A percentile compares a stretch with the other conserved stretches of the same genome.
phyloP scores from a whole-genome alignment of 2,329 filamentous ascomycete genomes.

The Colletotrichum filicis region DNA sequence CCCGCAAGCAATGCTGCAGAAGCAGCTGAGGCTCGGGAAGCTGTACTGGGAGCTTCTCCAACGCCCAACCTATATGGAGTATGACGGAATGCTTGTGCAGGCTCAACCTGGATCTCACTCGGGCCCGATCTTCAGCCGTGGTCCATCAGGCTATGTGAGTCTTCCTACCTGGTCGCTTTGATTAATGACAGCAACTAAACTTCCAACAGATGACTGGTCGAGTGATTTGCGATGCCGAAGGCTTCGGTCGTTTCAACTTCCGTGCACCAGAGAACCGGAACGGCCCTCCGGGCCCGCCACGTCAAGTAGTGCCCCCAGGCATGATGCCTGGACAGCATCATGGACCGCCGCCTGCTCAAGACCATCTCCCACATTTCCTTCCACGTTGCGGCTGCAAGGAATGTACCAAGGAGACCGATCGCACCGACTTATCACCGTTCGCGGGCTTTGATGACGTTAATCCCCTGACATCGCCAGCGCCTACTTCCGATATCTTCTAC shows the following conservation, averaged over 20 bases:
- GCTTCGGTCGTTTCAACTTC: constrained; percentile 49
- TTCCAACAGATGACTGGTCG: constrained; percentile 47
- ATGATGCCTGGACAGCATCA: background rate
- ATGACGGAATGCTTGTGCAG: constrained; percentile 52
- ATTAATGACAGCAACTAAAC: constrained; percentile 15
- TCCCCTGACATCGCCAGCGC: constrained; percentile 48
- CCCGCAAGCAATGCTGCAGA: constrained; percentile 46
- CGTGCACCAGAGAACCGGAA: constrained; percentile 39
- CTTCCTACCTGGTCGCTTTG: too few relatives aligned
- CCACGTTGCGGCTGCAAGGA: constrained; percentile 54
- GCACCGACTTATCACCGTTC: constrained; percentile 45
- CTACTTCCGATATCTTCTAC: constrained; percentile 56
- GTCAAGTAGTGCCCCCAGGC: background rate
- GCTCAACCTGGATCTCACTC: constrained; percentile 39
- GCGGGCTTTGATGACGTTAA: constrained; percentile 53
- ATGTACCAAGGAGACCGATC: constrained; percentile 43
- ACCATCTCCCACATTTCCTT: constrained; percentile 52
- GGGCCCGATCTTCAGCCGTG: constrained; percentile 28
- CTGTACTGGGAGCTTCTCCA: constrained; percentile 60
- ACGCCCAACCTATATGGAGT: constrained; percentile 57
- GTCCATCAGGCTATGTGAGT: constrained; percentile 44
- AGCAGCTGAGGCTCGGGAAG: constrained; percentile 53
- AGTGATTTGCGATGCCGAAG: constrained; percentile 56
- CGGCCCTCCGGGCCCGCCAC: constrained; percentile 4
- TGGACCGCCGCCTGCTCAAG: constrained; percentile 36